Evolutionary conservation across 169 alveolate genomes (phyloP).

Genomic region (Eimeria tenella): DNA sequence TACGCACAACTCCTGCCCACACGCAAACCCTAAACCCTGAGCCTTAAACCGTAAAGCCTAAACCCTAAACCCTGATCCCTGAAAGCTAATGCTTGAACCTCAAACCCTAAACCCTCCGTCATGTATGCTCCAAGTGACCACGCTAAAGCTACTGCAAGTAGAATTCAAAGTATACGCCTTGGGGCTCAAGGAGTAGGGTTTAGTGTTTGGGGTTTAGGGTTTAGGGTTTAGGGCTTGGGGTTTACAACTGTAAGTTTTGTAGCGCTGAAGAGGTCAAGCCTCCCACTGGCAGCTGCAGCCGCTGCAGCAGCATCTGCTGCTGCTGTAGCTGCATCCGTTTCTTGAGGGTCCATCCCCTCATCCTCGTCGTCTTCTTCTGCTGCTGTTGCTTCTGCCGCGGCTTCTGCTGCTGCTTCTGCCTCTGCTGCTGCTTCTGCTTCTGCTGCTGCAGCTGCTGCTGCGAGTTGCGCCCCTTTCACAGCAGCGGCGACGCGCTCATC

Average conservation of each 20-base stretch:
- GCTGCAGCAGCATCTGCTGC: constrained; percentile 12
- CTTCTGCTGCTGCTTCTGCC: background rate
- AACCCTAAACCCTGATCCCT: background rate
- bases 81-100: background rate
- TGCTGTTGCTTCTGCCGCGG: background rate
- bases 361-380: background rate
- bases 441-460: background rate
- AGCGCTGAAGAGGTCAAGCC: constrained; percentile 32
- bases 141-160: background rate
- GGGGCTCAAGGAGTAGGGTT: background rate
- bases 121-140: background rate
- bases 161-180: background rate
- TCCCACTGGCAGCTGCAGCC: constrained; percentile 26
- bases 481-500: too few relatives aligned
- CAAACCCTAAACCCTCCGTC: background rate
- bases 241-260: background rate
- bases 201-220: background rate
- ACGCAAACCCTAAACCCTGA: background rate
- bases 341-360: background rate
- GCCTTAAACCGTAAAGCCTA: background rate
- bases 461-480: too few relatives aligned
- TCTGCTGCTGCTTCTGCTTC: background rate
- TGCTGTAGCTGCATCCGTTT: background rate
- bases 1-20: background rate
- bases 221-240: background rate